Conservation (phyloP, 1,284 basidiomycete species). For the Limonomyces culmigenus region DNA sequence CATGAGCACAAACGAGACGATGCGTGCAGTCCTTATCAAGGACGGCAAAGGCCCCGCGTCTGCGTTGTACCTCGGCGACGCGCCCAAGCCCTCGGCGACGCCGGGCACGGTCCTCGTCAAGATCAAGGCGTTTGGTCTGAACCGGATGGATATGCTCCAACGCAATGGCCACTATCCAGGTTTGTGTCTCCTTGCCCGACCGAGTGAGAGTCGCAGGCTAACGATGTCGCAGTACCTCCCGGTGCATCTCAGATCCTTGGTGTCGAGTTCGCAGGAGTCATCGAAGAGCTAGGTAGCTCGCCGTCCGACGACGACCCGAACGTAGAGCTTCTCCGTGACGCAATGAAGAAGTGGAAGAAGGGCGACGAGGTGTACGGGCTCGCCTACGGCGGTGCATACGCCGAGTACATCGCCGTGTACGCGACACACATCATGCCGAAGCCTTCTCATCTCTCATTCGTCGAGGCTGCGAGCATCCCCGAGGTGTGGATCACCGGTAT, state of each 20-base stretch:
- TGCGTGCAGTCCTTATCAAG: slow-evolving; percentile 78
- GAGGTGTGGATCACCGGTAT: slow-evolving; percentile 78
- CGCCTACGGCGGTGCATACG: slow-evolving; percentile 70
- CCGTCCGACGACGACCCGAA: slow-evolving; percentile 40
- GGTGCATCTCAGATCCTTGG: slow-evolving; percentile 71
- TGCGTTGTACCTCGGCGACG: slow-evolving; percentile 67
- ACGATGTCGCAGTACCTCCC: no score
- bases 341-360: not conserved
- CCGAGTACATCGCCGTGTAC: slow-evolving; percentile 68
- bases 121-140: slow-evolving; percentile 73
- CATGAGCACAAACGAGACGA: slow-evolving; percentile 16
- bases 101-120: slow-evolving; percentile 62
- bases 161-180: slow-evolving; percentile 66
- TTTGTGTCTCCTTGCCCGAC: no score
- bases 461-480: slow-evolving; percentile 72
- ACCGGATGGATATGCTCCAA: slow-evolving; percentile 78
- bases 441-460: slow-evolving; percentile 63
- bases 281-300: slow-evolving; percentile 37
- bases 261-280: slow-evolving; percentile 77
- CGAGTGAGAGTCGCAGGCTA: no score
- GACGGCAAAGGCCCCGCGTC: slow-evolving; percentile 64
- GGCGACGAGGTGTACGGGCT: slow-evolving; percentile 79
- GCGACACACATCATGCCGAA: slow-evolving; percentile 63
- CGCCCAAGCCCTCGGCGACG: slow-evolving; percentile 37
- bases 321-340: slow-evolving; percentile 21